phyloP scores from a whole-genome alignment of 2,329 filamentous ascomycete genomes.

The Fusarium udum region DNA sequence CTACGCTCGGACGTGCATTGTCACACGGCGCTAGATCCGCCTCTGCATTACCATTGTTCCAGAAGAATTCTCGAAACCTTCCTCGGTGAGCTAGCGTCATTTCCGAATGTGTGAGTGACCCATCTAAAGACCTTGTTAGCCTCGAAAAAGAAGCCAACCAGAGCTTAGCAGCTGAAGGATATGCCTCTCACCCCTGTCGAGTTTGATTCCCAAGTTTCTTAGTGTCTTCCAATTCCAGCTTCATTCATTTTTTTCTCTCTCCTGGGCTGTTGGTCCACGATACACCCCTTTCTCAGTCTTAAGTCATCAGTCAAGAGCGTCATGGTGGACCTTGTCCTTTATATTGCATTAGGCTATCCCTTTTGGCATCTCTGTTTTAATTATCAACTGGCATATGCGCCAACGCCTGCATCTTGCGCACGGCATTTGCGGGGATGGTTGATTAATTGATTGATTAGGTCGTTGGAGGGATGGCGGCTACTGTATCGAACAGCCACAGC shows the following conservation, averaged over 20 bases:
- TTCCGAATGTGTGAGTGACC: conserved; percentile 40
- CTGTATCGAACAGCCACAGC: not conserved
- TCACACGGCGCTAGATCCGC: conserved; percentile 31
- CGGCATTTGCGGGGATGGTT: conserved; percentile 14
- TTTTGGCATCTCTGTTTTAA: conserved; percentile 9
- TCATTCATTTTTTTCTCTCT: conserved; percentile 3
- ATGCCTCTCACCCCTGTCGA: conserved; percentile 1
- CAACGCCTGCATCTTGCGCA: conserved; percentile 4
- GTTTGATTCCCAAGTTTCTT: conserved; percentile 20
- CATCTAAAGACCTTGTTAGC: conserved; percentile 27
- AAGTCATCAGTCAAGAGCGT: conserved; percentile 17
- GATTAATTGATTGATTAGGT: not conserved
- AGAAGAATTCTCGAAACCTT: conserved; percentile 52
- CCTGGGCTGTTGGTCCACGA: not conserved
- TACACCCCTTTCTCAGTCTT: conserved; percentile 21
- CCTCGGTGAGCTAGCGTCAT: conserved; percentile 46
- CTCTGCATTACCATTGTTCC: conserved; percentile 37
- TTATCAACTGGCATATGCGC: conserved; percentile 27
- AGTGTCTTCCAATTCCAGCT: conserved; percentile 16
- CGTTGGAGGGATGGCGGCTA: conserved; percentile 4
- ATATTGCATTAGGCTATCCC: not conserved
- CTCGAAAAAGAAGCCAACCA: conserved; percentile 44
- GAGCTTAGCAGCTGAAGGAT: conserved; percentile 10
- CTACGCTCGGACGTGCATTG: conserved; percentile 33
- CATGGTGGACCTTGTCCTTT: conserved; percentile 27